phyloP scores from a whole-genome alignment of 1,139 yeast genomes.

The Hemisphaericaspora lyxosophila region DNA sequence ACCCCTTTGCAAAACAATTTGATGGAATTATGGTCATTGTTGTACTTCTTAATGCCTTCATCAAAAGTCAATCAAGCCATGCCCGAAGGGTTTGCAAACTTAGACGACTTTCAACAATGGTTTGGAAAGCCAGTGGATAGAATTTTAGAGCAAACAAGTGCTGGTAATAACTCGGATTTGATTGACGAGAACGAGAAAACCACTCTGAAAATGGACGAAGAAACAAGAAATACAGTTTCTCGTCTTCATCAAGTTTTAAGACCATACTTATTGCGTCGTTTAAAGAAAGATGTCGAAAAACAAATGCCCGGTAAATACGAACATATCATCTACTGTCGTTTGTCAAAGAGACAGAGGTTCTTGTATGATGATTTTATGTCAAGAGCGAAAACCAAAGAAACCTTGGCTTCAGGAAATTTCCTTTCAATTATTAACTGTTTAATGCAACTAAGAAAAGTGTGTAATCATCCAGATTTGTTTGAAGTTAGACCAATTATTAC shows the following conservation, averaged over 20 bases:
- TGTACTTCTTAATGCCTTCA: constrained; percentile 95
- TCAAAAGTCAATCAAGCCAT: constrained; percentile 65
- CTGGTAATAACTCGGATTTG: constrained; percentile 52
- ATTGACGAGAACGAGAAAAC: constrained; percentile 43
- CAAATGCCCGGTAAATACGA: constrained; percentile 99
- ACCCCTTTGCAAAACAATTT: constrained; percentile 92
- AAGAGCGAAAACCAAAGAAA: constrained; percentile 90
- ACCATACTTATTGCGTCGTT: constrained; percentile 86
- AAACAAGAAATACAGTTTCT: constrained; percentile 80
- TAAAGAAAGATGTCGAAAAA: constrained; percentile 95
- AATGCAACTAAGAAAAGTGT: constrained; percentile 96
- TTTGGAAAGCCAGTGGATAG: constrained; percentile 95
- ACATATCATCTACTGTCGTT: constrained; percentile 86
- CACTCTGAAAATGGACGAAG: constrained; percentile 49
- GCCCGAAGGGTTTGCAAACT: constrained; percentile 96
- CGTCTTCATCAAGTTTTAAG: constrained; percentile 91
- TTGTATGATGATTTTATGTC: constrained; percentile 97
- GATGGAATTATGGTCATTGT: constrained; percentile 90
- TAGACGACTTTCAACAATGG: constrained; percentile 97
- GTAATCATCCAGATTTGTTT: constrained; percentile 96
- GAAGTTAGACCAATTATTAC: constrained; percentile 95
- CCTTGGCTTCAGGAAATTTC: constrained; percentile 92
- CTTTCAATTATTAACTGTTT: constrained; percentile 93
- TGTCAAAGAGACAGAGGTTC: constrained; percentile 89
- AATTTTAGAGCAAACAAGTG: constrained; percentile 69